Conservation (phyloP, 306 rosid genomes). For the Delonix regia region DNA sequence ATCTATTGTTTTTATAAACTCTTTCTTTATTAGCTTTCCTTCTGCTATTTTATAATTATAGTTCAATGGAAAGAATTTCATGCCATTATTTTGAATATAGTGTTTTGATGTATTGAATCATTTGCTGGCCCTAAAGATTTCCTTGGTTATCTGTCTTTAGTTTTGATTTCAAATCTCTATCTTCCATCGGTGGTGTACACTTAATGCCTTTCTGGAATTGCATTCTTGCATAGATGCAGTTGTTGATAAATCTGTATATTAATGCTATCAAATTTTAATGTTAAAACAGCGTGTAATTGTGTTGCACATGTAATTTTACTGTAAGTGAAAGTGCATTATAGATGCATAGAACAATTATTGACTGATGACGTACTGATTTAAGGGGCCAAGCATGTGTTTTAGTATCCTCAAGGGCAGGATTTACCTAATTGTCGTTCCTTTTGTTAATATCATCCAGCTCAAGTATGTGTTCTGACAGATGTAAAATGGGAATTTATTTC, state of each 20-base stretch:
- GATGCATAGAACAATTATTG: not conserved
- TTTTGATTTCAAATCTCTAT: not conserved
- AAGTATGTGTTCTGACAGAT: not conserved
- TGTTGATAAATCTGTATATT: not conserved
- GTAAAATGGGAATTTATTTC: not conserved
- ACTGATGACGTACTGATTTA: not conserved
- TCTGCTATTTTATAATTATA: not conserved
- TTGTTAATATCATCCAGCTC: not conserved
- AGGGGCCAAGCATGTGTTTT: not conserved
- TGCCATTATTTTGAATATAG: not conserved
- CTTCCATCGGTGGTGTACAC: not conserved
- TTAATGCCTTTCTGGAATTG: not conserved
- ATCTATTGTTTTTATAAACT: no score
- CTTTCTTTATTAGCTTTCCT: not conserved
- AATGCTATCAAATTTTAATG: not conserved
- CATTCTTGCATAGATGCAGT: not conserved
- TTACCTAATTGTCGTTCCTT: not conserved
- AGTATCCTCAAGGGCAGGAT: not conserved
- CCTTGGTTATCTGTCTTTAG: not conserved
- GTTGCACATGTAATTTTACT: not conserved
- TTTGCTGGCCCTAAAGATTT: not conserved
- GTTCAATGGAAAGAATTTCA: not conserved
- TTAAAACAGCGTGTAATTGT: not conserved
- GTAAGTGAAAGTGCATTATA: not conserved
- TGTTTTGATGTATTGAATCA: not conserved